phyloP scores from a whole-genome alignment of 2,329 filamentous ascomycete genomes.

The Colletotrichum chlorophyti region DNA sequence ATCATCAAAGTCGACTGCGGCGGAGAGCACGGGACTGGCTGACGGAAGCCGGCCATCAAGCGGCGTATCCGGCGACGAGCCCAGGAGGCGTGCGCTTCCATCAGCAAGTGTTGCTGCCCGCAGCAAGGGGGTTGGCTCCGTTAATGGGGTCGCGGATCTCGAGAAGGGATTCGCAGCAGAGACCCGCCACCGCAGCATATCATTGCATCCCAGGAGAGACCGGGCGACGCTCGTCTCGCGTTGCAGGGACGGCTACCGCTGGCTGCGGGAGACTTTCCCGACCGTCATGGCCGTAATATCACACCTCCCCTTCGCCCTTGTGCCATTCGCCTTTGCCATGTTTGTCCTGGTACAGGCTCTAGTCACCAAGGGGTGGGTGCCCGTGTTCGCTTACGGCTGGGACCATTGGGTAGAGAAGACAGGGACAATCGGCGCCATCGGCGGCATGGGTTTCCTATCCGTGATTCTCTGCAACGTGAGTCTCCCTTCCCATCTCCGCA shows the following conservation, averaged over 20 bases:
- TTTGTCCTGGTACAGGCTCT: slow-evolving; percentile 77
- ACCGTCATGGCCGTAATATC: slow-evolving; percentile 69
- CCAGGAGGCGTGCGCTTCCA: not conserved
- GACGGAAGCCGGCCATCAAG: not conserved
- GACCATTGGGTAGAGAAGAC: slow-evolving; percentile 75
- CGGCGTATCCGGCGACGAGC: not conserved
- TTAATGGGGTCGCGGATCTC: no score
- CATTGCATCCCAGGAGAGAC: not conserved
- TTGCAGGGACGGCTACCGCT: slow-evolving; percentile 52
- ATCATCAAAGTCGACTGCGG: slow-evolving; percentile 1
- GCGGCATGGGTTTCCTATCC: slow-evolving; percentile 76
- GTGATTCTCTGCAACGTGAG: slow-evolving; percentile 76
- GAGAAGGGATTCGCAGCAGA: slow-evolving; percentile 19
- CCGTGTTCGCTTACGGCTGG: slow-evolving; percentile 77
- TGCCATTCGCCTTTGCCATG: slow-evolving; percentile 78
- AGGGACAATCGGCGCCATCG: slow-evolving; percentile 71
- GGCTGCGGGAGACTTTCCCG: slow-evolving; percentile 74
- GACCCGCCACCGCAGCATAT: no score
- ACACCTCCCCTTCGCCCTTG: slow-evolving; percentile 71
- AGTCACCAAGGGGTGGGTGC: slow-evolving; percentile 77
- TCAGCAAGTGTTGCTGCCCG: no score
- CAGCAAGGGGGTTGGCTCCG: no score
- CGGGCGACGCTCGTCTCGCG: slow-evolving; percentile 61
- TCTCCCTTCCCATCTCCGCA: slow-evolving; percentile 30
- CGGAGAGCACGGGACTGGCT: not conserved